These are phyloP conservation scores for Chrysoporthe cubensis DNA, from an alignment of 2,329 filamentous ascomycete species.

Conservation along the genomic window DNA sequence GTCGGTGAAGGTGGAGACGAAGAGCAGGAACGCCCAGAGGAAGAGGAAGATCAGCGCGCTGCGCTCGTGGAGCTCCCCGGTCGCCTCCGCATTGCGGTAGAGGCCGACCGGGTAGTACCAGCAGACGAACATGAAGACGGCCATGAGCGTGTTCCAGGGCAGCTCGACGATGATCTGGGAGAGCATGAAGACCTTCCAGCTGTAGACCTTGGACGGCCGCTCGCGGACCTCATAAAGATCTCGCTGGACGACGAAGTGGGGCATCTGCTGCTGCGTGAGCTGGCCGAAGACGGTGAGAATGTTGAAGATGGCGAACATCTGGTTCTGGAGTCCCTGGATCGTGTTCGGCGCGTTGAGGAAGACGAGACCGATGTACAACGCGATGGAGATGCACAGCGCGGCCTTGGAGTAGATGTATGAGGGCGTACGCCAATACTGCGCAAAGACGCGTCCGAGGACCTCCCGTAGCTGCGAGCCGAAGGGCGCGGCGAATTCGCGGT, in stretches of 20 bases:
- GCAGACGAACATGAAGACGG: slow-evolving; percentile 66
- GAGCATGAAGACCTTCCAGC: slow-evolving; percentile 70
- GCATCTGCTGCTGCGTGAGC: slow-evolving; percentile 69
- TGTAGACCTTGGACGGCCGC: slow-evolving; percentile 70
- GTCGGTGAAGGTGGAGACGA: slow-evolving; percentile 68
- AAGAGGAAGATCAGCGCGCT: slow-evolving; percentile 71
- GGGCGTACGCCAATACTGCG: slow-evolving; percentile 75
- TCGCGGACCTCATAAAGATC: slow-evolving; percentile 72
- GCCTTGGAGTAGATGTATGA: slow-evolving; percentile 73
- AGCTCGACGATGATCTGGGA: slow-evolving; percentile 71
- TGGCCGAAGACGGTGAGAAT: slow-evolving; percentile 70
- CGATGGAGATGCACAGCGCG: slow-evolving; percentile 54
- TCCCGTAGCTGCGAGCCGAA: slow-evolving; percentile 64
- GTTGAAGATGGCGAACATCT: slow-evolving; percentile 74
- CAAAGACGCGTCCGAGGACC: slow-evolving; percentile 66
- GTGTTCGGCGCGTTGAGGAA: slow-evolving; percentile 65
- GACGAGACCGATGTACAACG: slow-evolving; percentile 72
- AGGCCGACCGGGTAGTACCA: slow-evolving; percentile 74
- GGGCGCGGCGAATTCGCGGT: slow-evolving; percentile 72
- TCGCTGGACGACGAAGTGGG: slow-evolving; percentile 70
- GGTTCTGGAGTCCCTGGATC: slow-evolving; percentile 70
- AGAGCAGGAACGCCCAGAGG: slow-evolving; percentile 67
- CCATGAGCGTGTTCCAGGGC: slow-evolving; percentile 69
- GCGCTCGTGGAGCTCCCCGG: slow-evolving; percentile 56
- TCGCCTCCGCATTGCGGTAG: slow-evolving; percentile 59